These are phyloP conservation scores for Hsuehochloa calcarea DNA, from an alignment of 176 grass and related monocot species.

Conservation along the genomic window DNA sequence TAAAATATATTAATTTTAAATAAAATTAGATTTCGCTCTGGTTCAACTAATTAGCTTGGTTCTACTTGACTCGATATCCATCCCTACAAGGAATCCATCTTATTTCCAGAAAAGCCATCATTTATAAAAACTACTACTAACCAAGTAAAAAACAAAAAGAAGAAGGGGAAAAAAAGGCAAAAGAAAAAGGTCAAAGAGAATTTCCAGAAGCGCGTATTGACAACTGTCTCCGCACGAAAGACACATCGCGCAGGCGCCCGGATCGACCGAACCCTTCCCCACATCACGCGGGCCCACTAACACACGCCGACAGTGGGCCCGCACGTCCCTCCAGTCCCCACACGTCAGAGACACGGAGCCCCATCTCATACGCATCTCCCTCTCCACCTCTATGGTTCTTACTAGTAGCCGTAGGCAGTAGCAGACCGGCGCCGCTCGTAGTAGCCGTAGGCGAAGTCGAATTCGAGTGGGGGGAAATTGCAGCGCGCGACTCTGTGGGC, in stretches of 20 bases:
- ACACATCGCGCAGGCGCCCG: background rate
- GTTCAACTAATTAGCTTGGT: too few relatives aligned
- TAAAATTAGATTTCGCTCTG: too few relatives aligned
- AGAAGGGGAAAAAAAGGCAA: background rate
- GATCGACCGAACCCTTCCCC: background rate
- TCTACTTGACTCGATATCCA: too few relatives aligned
- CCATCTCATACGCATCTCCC: background rate
- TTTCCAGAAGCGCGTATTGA: constrained; percentile 35
- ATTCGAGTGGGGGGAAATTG: background rate
- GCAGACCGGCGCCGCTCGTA: too few relatives aligned
- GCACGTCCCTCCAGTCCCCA: rapidly evolving
- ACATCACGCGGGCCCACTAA: background rate
- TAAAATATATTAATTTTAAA: too few relatives aligned
- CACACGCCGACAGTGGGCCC: background rate
- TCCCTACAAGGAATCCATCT: background rate
- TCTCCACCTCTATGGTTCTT: background rate
- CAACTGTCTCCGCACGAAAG: constrained; percentile 27
- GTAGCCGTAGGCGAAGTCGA: background rate
- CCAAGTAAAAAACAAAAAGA: background rate
- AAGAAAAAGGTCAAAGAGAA: too few relatives aligned
- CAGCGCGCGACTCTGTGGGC: background rate
- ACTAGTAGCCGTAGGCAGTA: background rate
- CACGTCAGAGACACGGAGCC: background rate
- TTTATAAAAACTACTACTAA: background rate
- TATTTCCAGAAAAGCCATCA: background rate